Evolutionary conservation across 2,329 filamentous ascomycete genomes (phyloP).

Genomic region (Fusarium virguliforme): DNA sequence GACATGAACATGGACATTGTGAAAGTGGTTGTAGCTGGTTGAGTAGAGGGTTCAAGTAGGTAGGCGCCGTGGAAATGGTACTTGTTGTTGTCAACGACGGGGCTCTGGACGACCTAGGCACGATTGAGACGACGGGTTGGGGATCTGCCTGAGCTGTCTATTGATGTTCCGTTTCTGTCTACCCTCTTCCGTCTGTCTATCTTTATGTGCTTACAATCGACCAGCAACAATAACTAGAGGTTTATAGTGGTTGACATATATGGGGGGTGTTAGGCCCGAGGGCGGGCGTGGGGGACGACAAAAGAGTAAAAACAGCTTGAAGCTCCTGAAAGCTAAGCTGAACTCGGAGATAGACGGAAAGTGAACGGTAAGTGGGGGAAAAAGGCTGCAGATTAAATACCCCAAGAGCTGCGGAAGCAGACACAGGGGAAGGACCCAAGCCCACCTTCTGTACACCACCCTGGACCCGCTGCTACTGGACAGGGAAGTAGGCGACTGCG

Average conservation of each 20-base stretch:
- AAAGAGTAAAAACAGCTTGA: constrained; percentile 34
- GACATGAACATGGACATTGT: constrained; percentile 59
- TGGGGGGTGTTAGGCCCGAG: no score
- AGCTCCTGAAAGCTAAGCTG: constrained; percentile 35
- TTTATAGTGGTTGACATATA: no score
- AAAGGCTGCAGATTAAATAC: constrained; percentile 55
- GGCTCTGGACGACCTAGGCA: constrained; percentile 33
- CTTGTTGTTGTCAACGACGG: constrained; percentile 37
- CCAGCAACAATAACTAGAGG: no score
- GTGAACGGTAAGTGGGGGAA: constrained; percentile 47
- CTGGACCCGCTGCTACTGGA: no score
- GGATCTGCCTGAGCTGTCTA: constrained; percentile 22
- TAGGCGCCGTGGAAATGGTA: constrained; percentile 20
- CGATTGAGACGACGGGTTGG: constrained; percentile 22
- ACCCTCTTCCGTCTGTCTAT: constrained; percentile 33
- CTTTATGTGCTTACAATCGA: no score
- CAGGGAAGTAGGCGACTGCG: constrained; percentile 23
- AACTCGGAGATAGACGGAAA: constrained; percentile 47
- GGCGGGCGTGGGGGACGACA: constrained; percentile 8
- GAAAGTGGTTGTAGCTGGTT: constrained; percentile 36
- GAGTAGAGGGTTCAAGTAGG: constrained; percentile 24
- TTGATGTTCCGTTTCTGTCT: constrained; percentile 32
- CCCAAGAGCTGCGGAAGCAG: no score
- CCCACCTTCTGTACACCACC: constrained; percentile 39
- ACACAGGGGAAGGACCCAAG: constrained; percentile 23